A percentile compares a stretch with the other conserved stretches of the same genome.
Evolutionary conservation across 2,329 filamentous ascomycete genomes (phyloP).

Genomic region (Tolypocladium pustulatum): DNA sequence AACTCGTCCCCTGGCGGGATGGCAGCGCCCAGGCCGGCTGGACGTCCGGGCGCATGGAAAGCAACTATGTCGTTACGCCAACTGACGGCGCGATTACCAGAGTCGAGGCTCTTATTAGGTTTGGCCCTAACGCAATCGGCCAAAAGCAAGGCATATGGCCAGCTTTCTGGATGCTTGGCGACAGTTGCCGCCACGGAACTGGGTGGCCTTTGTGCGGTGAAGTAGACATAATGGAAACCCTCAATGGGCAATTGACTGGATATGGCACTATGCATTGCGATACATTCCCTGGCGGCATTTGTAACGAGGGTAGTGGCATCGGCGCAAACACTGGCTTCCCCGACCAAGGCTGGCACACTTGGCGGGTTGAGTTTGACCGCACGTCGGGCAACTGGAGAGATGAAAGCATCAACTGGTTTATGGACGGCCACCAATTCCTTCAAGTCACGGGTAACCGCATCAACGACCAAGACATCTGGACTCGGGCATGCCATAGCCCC

Average conservation of each 20-base stretch:
- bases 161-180: constrained; percentile 47
- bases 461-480: constrained; percentile 36
- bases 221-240: constrained; percentile 46
- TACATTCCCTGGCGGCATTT: constrained; percentile 30
- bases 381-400: constrained; percentile 30
- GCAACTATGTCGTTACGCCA: constrained; percentile 35
- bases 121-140: constrained; percentile 29
- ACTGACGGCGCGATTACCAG: constrained; percentile 31
- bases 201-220: constrained; percentile 44
- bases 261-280: constrained; percentile 45
- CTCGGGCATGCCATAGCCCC: constrained; percentile 35
- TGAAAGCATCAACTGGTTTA: constrained; percentile 41
- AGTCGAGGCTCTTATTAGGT: constrained; percentile 34
- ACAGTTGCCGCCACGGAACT: constrained; percentile 34
- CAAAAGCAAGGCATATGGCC: constrained; percentile 47
- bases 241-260: constrained; percentile 36
- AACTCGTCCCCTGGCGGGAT: constrained; percentile 36
- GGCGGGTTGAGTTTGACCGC: constrained; percentile 39
- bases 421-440: constrained; percentile 33
- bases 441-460: constrained; percentile 33
- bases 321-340: constrained; percentile 23
- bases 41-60: constrained; percentile 46
- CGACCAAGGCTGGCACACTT: constrained; percentile 34
- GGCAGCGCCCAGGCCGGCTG: constrained; percentile 26
- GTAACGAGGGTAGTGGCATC: constrained; percentile 38